Evolutionary conservation across 495 filamentous ascomycete genomes (phyloP).

Genomic region (Clohesyomyces aquaticus): DNA sequence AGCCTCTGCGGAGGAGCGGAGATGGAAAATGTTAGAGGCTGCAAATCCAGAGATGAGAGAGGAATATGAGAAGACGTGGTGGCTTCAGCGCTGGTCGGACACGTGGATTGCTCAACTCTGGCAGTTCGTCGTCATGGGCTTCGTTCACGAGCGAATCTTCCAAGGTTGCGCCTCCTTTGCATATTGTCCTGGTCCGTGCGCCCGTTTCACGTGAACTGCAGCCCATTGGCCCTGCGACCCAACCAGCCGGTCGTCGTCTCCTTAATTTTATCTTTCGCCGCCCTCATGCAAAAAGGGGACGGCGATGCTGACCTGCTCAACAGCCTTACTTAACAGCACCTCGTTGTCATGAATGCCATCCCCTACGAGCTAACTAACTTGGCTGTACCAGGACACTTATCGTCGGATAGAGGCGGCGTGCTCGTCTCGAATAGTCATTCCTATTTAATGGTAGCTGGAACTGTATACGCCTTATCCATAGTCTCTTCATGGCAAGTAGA

Average conservation of each 20-base stretch:
- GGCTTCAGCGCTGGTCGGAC: conserved; percentile 2
- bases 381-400: no score
- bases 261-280: conserved; percentile 3
- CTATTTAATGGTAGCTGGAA: neutral
- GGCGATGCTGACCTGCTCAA: neutral
- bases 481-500: no score
- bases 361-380: no score
- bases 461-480: neutral
- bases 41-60: neutral
- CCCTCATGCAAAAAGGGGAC: conserved; percentile 25
- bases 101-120: neutral
- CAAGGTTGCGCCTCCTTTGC: neutral
- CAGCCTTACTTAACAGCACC: neutral
- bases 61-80: neutral
- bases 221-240: conserved; percentile 1
- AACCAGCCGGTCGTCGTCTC: neutral
- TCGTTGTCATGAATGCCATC: neutral
- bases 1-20: neutral
- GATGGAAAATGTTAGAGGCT: neutral
- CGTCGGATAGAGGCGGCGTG: neutral
- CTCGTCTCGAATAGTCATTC: neutral
- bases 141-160: conserved; percentile 7
- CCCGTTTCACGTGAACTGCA: conserved; percentile 4
- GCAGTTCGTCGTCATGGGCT: conserved; percentile 6
- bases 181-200: neutral